Evolutionary conservation across 192 early-diverging fungal genomes (phyloP).

Genomic region (Entophlyctis helioformis): DNA sequence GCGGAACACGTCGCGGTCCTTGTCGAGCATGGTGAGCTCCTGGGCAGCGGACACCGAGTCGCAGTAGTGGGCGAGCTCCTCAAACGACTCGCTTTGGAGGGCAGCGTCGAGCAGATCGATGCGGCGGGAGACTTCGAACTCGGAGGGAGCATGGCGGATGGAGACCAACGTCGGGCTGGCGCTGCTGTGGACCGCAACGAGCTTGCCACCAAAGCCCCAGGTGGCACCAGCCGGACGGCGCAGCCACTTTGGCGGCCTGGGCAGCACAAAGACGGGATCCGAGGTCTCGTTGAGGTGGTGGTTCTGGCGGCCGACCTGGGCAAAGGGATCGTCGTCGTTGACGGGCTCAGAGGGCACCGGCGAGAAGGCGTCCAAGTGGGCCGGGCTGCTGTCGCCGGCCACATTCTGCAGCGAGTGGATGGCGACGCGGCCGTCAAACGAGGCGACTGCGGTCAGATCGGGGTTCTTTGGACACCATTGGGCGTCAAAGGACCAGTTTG

Average conservation of each 20-base stretch:
- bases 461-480: conserved; percentile 94
- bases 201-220: conserved; percentile 86
- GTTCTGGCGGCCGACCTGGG: conserved; percentile 20
- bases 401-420: conserved; percentile 71
- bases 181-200: conserved; percentile 59
- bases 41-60: conserved; percentile 9
- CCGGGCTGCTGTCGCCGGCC: conserved; percentile 1
- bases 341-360: conserved; percentile 9
- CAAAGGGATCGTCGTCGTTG: conserved; percentile 63
- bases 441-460: conserved; percentile 73
- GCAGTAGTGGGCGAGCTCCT: conserved; percentile 25
- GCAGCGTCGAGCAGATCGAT: conserved; percentile 63
- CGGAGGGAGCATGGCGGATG: conserved; percentile 56
- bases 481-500: conserved; percentile 94
- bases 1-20: conserved; percentile 53
- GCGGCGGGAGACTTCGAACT: conserved; percentile 56
- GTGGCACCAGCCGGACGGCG: conserved; percentile 71
- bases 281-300: conserved; percentile 1
- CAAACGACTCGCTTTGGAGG: conserved; percentile 23
- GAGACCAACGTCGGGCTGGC: conserved; percentile 24
- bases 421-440: conserved; percentile 87
- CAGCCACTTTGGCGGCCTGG: conserved; percentile 89
- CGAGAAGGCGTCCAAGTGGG: conserved; percentile 13
- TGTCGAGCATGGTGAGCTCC: conserved; percentile 11
- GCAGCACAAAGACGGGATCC: conserved; percentile 27